These are phyloP conservation scores for Alnus rubra DNA, from an alignment of 306 rosid genomes.

Conservation along the genomic window DNA sequence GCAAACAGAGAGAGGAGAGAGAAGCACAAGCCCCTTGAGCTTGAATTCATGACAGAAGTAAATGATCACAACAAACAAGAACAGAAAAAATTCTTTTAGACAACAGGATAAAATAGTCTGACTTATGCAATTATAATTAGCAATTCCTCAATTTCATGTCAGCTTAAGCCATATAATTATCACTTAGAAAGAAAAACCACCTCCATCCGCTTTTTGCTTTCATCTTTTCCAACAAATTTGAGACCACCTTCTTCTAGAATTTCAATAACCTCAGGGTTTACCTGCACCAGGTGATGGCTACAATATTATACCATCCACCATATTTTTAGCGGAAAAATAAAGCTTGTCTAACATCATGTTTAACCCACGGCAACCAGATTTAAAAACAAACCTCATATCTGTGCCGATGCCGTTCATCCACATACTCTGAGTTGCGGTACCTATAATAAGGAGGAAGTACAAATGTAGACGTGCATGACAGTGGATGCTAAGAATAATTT, in stretches of 20 bases:
- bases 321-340: conserved; percentile 22
- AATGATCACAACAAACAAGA: conserved; percentile 10
- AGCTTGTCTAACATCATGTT: not conserved
- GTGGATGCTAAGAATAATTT: conserved; percentile 21
- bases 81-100: not conserved
- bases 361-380: conserved; percentile 17
- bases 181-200: conserved; percentile 41
- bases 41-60: conserved; percentile 6
- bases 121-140: conserved; percentile 18
- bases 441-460: conserved; percentile 42
- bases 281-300: conserved; percentile 47
- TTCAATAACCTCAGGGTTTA: conserved; percentile 81
- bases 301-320: conserved; percentile 15
- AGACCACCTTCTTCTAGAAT: conserved; percentile 80
- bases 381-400: conserved; percentile 81
- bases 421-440: conserved; percentile 72
- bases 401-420: conserved; percentile 95
- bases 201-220: conserved; percentile 96
- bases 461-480: conserved; percentile 20
- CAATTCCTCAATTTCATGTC: conserved; percentile 25
- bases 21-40: not conserved
- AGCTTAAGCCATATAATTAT: conserved; percentile 23
- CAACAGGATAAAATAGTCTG: conserved; percentile 6
- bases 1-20: not conserved
- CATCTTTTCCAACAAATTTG: conserved; percentile 92